Evolutionary conservation across 2,329 filamentous ascomycete species (phyloP).

Genomic region (Arthrinium phaeospermum): DNA sequence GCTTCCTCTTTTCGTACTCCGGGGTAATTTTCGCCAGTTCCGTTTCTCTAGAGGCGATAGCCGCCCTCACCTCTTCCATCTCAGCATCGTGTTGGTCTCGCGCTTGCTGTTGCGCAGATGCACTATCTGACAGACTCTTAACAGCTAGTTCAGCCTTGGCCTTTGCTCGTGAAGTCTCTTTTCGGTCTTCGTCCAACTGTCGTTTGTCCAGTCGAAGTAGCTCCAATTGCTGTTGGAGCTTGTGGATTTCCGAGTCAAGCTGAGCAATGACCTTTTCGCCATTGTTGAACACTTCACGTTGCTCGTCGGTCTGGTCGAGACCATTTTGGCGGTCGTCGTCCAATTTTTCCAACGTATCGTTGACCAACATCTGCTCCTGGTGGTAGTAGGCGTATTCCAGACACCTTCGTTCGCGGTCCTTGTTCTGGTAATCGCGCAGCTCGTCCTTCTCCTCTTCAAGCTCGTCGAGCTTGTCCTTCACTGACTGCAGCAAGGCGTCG

Average conservation of each 20-base stretch:
- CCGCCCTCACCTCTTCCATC: conserved; percentile 71
- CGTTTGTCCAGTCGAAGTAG: conserved; percentile 83
- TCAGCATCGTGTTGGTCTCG: conserved; percentile 74
- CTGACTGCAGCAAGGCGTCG: conserved; percentile 88
- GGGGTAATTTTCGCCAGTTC: conserved; percentile 80
- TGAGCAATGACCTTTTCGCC: conserved; percentile 80
- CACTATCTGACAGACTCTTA: conserved; percentile 82
- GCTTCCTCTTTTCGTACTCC: conserved; percentile 74
- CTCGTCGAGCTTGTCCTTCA: conserved; percentile 86
- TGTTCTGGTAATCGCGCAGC: conserved; percentile 90
- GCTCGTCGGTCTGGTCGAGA: conserved; percentile 82
- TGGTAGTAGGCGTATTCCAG: conserved; percentile 95
- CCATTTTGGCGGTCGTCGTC: conserved; percentile 83
- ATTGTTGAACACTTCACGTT: conserved; percentile 75
- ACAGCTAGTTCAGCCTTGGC: conserved; percentile 88
- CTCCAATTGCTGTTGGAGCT: conserved; percentile 82
- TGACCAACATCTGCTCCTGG: conserved; percentile 81
- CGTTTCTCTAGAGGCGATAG: conserved; percentile 77
- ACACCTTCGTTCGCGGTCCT: conserved; percentile 88
- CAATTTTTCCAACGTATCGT: conserved; percentile 78
- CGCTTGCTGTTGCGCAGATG: conserved; percentile 76
- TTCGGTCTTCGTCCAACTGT: conserved; percentile 88
- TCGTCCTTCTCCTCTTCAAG: conserved; percentile 98
- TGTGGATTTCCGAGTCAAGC: conserved; percentile 79
- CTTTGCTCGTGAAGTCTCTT: conserved; percentile 77